Evolutionary conservation across 129 eudicot genomes (phyloP), one percentile per base, ranked within the genome.

Genomic region (Rutidosis leptorrhynchoides): DNA sequence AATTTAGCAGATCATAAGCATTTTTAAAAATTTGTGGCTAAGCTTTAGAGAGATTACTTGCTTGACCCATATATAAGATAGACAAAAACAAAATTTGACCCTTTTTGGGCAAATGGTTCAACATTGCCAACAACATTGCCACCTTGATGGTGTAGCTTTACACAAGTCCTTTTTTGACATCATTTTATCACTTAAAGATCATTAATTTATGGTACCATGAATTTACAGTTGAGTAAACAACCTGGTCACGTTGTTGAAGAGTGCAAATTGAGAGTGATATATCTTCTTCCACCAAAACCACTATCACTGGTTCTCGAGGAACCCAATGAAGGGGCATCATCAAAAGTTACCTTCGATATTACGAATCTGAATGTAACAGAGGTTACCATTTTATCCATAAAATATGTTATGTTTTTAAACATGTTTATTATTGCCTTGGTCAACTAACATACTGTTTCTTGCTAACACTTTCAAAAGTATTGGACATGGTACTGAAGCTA

Each of bases 11-110:
- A 12, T 40, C 46, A 10, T 12, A 40, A 40, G n/a, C n/a, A 40
- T 40, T 2, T 40, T 10, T 10, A 40, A 40, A 15, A 40, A 40
- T 12, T 11, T n/a, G 46, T 40, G 46, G 46, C 46, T 40, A 40
- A 40, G n/a, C 46, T 40, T 22, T 48, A n/a, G n/a, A n/a, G 54
- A 48, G 16, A n/a, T 11, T 11, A 40, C 23, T 42, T 40, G 58
- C 8, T 62, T 58, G 56, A 42, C 35, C 54, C 54, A n/a, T n/a
- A 48, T 30, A 17, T 68, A 86, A 95, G 84, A 12, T 84, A n/a
- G 48, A 90, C 84, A 95, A 95, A 87, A 75, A 87, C 93, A 45
- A 93, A n/a, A 46, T 83, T 81, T 72, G 97, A 90, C 72, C 81
- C 90, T 62, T n/a, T n/a, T n/a, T n/a, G 12, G 55, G 23, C 3